Conservation (phyloP, 306 rosid species). For the Quillaja saponaria region DNA sequence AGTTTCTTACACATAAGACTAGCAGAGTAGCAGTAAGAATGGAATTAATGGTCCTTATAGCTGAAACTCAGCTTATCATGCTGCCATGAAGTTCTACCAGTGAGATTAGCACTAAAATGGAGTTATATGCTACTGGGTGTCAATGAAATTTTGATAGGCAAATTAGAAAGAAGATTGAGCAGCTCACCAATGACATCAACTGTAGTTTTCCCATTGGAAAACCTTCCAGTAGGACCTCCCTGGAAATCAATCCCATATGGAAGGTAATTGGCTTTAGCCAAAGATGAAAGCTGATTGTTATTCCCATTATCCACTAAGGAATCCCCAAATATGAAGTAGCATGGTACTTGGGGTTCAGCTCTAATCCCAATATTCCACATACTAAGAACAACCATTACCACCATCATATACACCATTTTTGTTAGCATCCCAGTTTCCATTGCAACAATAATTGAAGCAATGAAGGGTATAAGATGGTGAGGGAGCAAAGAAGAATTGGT, state of each 20-base stretch:
- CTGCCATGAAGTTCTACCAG: too few relatives aligned
- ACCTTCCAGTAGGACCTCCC: conserved; percentile 81
- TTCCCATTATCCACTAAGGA: conserved; percentile 89
- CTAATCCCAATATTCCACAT: conserved; percentile 33
- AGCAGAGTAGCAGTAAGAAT: too few relatives aligned
- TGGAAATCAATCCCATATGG: conserved; percentile 85
- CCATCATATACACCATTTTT: conserved; percentile 9
- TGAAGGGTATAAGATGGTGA: not conserved
- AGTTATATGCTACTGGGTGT: not conserved
- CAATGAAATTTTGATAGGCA: not conserved
- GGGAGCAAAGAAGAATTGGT: not conserved
- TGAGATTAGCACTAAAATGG: not conserved
- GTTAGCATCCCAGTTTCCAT: conserved; percentile 6
- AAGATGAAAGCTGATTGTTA: conserved; percentile 68
- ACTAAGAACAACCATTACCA: conserved; percentile 29
- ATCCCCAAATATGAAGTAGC: conserved; percentile 94
- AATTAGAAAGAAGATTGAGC: not conserved
- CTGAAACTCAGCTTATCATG: too few relatives aligned
- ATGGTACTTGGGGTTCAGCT: conserved; percentile 70
- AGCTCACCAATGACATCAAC: conserved; percentile 76
- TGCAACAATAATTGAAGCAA: conserved; percentile 1
- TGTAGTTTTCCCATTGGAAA: conserved; percentile 80
- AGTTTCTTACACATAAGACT: too few relatives aligned
- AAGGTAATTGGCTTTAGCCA: conserved; percentile 74
- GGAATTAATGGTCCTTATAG: too few relatives aligned